Percentiles rank a stretch among this genome's conserved stretches.
phyloP scores from a whole-genome alignment of 257 asterid species.

The Jacaranda mimosifolia region DNA sequence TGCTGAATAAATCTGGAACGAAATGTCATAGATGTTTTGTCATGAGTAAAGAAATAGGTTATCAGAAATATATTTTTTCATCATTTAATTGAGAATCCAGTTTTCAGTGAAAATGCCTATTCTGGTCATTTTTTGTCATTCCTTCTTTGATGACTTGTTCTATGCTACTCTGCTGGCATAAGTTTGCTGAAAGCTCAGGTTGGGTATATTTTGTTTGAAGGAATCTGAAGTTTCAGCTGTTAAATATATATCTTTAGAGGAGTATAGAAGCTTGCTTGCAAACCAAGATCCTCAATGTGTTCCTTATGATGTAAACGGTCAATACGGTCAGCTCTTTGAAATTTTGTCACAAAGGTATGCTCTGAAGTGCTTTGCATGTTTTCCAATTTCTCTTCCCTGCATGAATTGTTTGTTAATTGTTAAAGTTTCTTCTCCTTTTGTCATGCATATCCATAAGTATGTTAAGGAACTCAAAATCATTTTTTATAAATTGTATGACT shows the following conservation, averaged over 20 bases:
- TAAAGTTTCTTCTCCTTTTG: constrained; percentile 8
- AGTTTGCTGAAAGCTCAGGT: too few species aligned
- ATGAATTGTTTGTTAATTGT: neutral
- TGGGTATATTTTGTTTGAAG: constrained; percentile 51
- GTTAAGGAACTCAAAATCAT: constrained; percentile 9
- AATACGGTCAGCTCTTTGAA: constrained; percentile 82
- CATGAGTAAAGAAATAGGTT: constrained; percentile 1
- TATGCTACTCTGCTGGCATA: too few species aligned
- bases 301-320: constrained; percentile 80
- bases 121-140: neutral
- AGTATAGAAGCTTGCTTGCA: constrained; percentile 76
- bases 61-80: neutral
- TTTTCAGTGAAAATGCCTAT: neutral
- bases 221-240: constrained; percentile 99
- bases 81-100: constrained; percentile 6
- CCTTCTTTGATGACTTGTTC: neutral
- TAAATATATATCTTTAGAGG: constrained; percentile 76
- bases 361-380: constrained; percentile 21
- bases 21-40: neutral
- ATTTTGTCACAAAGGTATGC: constrained; percentile 78
- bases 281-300: constrained; percentile 80
- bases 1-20: neutral
- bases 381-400: constrained; percentile 31
- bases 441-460: constrained; percentile 6
- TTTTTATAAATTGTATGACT: neutral